A percentile compares a stretch with the other conserved stretches of the same genome.
Evolutionary conservation across 2,329 filamentous ascomycete species (phyloP).

Genomic region (Didymella exigua): DNA sequence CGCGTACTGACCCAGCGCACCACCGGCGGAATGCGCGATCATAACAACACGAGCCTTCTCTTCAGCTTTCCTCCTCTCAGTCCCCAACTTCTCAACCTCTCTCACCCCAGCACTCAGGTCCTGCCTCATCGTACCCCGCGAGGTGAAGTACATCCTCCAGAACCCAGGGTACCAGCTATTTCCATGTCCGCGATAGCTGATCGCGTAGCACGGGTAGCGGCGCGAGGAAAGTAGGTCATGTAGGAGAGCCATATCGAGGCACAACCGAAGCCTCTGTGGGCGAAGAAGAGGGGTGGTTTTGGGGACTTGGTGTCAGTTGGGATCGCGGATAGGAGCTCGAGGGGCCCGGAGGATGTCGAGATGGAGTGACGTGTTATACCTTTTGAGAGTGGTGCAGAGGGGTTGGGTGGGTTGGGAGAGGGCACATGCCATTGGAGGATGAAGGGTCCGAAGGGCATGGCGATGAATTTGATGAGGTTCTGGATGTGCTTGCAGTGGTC

Average conservation of each 20-base stretch:
- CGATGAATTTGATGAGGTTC: background rate
- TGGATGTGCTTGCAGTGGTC: no score
- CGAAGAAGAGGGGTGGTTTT: conserved; percentile 56
- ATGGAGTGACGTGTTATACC: conserved; percentile 55
- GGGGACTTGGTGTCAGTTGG: conserved; percentile 25
- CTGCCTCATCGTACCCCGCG: conserved; percentile 50
- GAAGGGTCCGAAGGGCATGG: conserved; percentile 39
- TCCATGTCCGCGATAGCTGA: conserved; percentile 61
- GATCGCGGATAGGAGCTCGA: conserved; percentile 58
- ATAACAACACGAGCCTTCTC: conserved; percentile 50
- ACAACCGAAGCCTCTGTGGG: conserved; percentile 61
- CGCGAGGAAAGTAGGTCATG: conserved; percentile 55
- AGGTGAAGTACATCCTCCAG: conserved; percentile 55
- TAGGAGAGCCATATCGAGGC: conserved; percentile 61
- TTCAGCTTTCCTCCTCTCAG: conserved; percentile 20
- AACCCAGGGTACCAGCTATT: conserved; percentile 59
- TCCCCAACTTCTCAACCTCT: conserved; percentile 41
- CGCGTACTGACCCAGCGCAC: conserved; percentile 57
- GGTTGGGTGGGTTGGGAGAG: conserved; percentile 29
- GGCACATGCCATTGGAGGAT: conserved; percentile 37
- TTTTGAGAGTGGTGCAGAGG: conserved; percentile 46
- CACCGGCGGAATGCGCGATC: conserved; percentile 60
- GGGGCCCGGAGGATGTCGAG: conserved; percentile 51
- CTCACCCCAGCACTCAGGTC: conserved; percentile 54
- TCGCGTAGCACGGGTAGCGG: conserved; percentile 58